phyloP scores from a whole-genome alignment of 768 basidiomycete genomes.

The Rhodotorula paludigena region DNA sequence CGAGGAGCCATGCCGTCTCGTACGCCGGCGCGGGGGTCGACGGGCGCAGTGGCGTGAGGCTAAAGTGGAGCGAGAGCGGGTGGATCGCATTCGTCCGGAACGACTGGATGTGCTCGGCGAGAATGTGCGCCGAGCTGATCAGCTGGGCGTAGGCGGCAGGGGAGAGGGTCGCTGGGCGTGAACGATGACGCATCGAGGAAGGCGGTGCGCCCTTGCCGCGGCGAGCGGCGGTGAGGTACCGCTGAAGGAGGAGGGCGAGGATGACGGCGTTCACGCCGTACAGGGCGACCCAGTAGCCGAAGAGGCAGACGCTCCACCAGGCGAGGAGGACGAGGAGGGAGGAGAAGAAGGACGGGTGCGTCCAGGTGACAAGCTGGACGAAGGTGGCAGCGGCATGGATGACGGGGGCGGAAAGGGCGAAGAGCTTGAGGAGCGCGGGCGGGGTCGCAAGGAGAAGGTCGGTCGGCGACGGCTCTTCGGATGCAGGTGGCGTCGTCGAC shows the following conservation, averaged over 20 bases:
- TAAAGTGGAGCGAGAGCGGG: constrained; percentile 33
- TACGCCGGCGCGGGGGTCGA: constrained; percentile 28
- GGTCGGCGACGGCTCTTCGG: constrained; percentile 37
- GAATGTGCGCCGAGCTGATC: constrained; percentile 18
- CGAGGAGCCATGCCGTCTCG: constrained; percentile 38
- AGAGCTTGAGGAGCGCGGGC: constrained; percentile 42
- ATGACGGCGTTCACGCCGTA: constrained; percentile 39
- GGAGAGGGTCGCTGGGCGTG: constrained; percentile 22
- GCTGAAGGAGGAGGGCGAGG: constrained; percentile 20
- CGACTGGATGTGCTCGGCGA: constrained; percentile 32
- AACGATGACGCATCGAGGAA: constrained; percentile 3
- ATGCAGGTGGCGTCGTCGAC: constrained; percentile 24
- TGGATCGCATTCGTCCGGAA: constrained; percentile 28
- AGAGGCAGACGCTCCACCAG: constrained; percentile 44
- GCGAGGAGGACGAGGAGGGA: constrained; percentile 40
- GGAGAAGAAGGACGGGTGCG: constrained; percentile 34
- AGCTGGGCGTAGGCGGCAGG: constrained; percentile 30
- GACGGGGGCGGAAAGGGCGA: constrained; percentile 42
- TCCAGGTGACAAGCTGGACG: constrained; percentile 43
- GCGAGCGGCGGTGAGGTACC: constrained; percentile 28
- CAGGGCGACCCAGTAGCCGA: constrained; percentile 28
- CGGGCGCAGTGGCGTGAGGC: constrained; percentile 23
- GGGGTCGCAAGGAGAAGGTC: constrained; percentile 43
- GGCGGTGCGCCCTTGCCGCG: constrained; percentile 2
- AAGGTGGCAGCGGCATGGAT: constrained; percentile 22